phyloP scores from a whole-genome alignment of 1,284 basidiomycete genomes.

The Ustilago trichophora region DNA sequence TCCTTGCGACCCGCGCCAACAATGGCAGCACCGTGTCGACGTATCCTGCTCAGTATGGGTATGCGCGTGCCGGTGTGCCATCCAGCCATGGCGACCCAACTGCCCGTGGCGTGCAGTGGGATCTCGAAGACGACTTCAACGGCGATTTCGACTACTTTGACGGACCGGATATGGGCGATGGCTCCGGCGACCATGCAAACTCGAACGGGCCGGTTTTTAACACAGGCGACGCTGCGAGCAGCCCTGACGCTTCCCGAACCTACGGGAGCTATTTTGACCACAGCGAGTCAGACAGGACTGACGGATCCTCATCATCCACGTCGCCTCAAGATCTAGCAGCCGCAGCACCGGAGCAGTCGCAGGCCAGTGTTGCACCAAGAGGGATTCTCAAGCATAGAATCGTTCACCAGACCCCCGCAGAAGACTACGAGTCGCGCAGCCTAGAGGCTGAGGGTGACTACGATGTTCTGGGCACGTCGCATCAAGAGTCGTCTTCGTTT shows the following conservation, averaged over 20 bases:
- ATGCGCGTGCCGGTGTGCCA: constrained; percentile 33
- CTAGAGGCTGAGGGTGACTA: constrained; percentile 40
- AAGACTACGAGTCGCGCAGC: constrained; percentile 37
- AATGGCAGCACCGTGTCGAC: constrained; percentile 40
- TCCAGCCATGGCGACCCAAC: constrained; percentile 32
- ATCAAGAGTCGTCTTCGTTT: constrained; percentile 32
- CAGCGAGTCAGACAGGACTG: constrained; percentile 50
- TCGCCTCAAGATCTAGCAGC: constrained; percentile 48
- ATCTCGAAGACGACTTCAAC: constrained; percentile 69
- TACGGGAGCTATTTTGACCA: constrained; percentile 52
- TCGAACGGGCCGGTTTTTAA: constrained; percentile 46
- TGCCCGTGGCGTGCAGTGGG: constrained; percentile 57
- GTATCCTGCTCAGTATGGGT: constrained; percentile 39
- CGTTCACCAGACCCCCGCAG: constrained; percentile 28
- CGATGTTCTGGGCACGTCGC: constrained; percentile 38
- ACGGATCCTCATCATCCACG: constrained; percentile 43
- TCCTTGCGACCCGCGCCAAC: constrained; percentile 42
- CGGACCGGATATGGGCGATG: constrained; percentile 70
- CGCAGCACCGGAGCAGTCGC: constrained; percentile 41
- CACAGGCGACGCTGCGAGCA: constrained; percentile 53
- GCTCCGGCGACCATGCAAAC: constrained; percentile 23
- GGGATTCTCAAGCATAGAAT: constrained; percentile 53
- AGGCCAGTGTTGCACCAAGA: constrained; percentile 45
- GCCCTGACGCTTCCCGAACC: constrained; percentile 45
- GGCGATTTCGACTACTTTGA: constrained; percentile 75